Base-by-base conservation (phyloP, 2,329 filamentous ascomycete species). In the Aspergillus luchuensis region DNA sequence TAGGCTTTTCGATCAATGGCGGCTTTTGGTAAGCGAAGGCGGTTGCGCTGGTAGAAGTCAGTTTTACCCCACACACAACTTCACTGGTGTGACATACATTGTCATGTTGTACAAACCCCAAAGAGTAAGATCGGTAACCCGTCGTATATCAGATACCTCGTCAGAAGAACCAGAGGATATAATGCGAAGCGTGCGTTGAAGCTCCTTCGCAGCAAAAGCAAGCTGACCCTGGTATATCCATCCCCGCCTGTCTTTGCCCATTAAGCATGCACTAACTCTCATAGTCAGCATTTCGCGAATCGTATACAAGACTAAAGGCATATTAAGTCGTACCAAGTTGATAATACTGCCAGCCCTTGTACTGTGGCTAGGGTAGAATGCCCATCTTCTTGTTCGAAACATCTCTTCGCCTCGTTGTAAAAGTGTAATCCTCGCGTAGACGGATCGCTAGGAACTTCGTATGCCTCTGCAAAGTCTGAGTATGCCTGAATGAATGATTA, bases 381-480 rank as follows among this genome's bases (percentile, higher is more conserved):
- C 4, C 70, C 69, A 51, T 69, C 66, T 57, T 70, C 66, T 17
- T 65, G 53, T 15, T 67, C 66, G 11, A 71, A 49, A 8, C 64
- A 62, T n/a, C 50, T 60, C 45, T 64, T 67, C 8, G 69, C 71
- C 54, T 73, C 70, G 5, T 61, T 45, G 47, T 68, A 71, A 57
- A 74, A 73, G 45, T 71, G 70, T 13, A 65, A 54, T 28, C 67
- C 67, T 21, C 56, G 62, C 13, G 65, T 63, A 30, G 54, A 48
- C 11, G 55, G 59, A 5, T 67, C 66, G 7, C 33, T 59, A 8
- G 59, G 59, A 39, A 53, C 43, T 21, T 67, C 60, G 36, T 60
- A 67, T 8, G 60, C 48, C 38, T 69, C 69, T 19, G 63, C 57
- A 23, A 67, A 68, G n/a, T 69, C 61, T 13, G 64, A 68, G 55